Conservation (phyloP, 352 stramenopile genomes). For the Phytophthora pisi region DNA sequence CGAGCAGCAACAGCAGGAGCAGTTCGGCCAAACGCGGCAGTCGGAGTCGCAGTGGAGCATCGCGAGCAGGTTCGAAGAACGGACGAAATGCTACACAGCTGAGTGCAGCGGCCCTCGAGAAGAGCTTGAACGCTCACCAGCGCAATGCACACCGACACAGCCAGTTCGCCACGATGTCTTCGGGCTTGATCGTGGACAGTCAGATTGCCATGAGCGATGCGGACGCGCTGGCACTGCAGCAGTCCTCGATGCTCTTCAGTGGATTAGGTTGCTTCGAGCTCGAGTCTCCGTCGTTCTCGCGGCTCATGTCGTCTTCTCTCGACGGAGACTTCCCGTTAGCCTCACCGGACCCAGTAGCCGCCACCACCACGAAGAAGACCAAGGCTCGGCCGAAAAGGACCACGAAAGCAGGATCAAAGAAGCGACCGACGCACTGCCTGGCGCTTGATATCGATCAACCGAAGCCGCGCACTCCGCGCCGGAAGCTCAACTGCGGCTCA, state of each 20-base stretch:
- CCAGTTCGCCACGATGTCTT: conserved; percentile 38
- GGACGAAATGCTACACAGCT: conserved; percentile 18
- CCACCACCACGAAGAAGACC: conserved; percentile 26
- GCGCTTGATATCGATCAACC: conserved; percentile 61
- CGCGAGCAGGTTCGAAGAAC: conserved; percentile 20
- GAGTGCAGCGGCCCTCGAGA: conserved; percentile 35
- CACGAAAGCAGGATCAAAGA: conserved; percentile 46
- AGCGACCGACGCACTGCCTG: conserved; percentile 60
- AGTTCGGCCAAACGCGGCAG: conserved; percentile 29
- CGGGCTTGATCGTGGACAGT: conserved; percentile 35
- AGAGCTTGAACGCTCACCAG: conserved; percentile 42
- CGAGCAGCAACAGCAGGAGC: conserved; percentile 27
- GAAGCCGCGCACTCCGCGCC: conserved; percentile 70
- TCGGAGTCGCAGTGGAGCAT: conserved; percentile 30
- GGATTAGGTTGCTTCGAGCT: conserved; percentile 71
- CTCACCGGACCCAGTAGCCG: conserved; percentile 17
- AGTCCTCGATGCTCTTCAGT: conserved; percentile 61
- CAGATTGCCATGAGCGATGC: conserved; percentile 36
- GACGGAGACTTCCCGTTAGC: conserved; percentile 25
- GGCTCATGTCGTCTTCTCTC: conserved; percentile 43
- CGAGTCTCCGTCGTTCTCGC: conserved; percentile 70
- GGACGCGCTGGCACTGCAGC: conserved; percentile 25
- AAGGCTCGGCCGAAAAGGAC: conserved; percentile 48
- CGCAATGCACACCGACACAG: conserved; percentile 37
- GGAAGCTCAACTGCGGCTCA: conserved; percentile 64